phyloP scores from a whole-genome alignment of 2,329 filamentous ascomycete species.

The Furcasterigmium furcatum region DNA sequence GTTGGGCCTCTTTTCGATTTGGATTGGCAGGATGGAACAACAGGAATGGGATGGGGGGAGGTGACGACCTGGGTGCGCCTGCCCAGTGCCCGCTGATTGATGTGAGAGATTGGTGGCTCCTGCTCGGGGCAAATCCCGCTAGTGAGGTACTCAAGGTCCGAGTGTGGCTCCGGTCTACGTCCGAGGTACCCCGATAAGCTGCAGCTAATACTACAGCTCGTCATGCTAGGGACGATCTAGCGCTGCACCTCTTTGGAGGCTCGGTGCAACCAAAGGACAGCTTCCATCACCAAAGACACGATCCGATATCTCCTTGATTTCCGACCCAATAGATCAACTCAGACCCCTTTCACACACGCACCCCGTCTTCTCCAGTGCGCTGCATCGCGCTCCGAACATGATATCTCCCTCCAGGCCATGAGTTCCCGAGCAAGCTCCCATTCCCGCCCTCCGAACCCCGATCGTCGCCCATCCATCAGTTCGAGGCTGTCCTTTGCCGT shows the following conservation, averaged over 20 bases:
- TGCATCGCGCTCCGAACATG: conserved; percentile 29
- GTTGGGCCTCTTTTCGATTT: background rate
- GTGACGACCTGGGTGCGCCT: background rate
- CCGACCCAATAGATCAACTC: no score
- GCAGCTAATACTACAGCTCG: background rate
- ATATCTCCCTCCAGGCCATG: conserved; percentile 36
- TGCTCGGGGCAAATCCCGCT: background rate
- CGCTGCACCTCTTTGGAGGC: no score
- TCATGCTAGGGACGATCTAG: background rate
- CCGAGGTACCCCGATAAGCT: background rate
- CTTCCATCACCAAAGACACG: background rate
- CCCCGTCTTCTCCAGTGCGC: no score
- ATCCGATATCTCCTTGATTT: no score
- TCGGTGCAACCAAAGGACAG: no score
- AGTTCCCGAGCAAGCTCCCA: conserved; percentile 52
- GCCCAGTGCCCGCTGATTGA: no score
- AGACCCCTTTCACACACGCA: no score
- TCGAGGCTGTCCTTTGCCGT: conserved; percentile 67
- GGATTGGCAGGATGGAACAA: background rate
- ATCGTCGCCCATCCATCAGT: conserved; percentile 53
- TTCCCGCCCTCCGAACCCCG: conserved; percentile 37
- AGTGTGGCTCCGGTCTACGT: no score
- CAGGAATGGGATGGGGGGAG: background rate
- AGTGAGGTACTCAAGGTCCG: background rate
- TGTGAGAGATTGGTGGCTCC: background rate